Percentiles rank a stretch among this genome's conserved stretches.
phyloP scores from a whole-genome alignment of 257 asterid genomes.

The Salvia splendens region DNA sequence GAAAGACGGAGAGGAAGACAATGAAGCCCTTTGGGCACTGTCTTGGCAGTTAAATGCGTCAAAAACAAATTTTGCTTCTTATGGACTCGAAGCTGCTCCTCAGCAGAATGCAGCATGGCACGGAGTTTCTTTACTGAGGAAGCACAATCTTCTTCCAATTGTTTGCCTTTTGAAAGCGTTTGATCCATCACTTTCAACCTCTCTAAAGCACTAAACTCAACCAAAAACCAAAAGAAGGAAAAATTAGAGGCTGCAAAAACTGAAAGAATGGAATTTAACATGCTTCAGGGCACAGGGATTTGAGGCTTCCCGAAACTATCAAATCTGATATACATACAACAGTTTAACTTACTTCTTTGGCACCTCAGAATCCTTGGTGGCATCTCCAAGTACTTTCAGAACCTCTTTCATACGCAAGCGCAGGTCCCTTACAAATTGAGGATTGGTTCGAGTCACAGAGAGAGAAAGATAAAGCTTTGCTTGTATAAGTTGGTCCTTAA shows the following conservation, averaged over 20 bases:
- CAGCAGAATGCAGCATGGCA: slow-evolving; percentile 62
- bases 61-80: slow-evolving; percentile 62
- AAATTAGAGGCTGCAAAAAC: neutral
- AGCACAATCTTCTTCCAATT: slow-evolving; percentile 63
- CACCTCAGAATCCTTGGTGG: slow-evolving; percentile 81
- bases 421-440: slow-evolving; percentile 82
- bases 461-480: slow-evolving; percentile 82
- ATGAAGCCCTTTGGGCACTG: slow-evolving; percentile 65
- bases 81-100: slow-evolving; percentile 61
- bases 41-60: slow-evolving; percentile 55
- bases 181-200: slow-evolving; percentile 79
- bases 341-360: slow-evolving; percentile 60
- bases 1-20: slow-evolving; percentile 66
- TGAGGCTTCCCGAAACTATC: neutral
- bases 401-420: slow-evolving; percentile 87
- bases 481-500: slow-evolving; percentile 75
- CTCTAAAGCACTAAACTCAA: slow-evolving; percentile 59
- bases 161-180: slow-evolving; percentile 77
- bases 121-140: slow-evolving; percentile 60
- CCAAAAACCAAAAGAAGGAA: slow-evolving; percentile 5
- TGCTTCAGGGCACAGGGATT: neutral
- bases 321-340: neutral
- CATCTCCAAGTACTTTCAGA: slow-evolving; percentile 68
- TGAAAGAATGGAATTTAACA: neutral
- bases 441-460: slow-evolving; percentile 66